Conservation (phyloP, 352 stramenopile genomes). For the Phytophthora hibernalis region DNA sequence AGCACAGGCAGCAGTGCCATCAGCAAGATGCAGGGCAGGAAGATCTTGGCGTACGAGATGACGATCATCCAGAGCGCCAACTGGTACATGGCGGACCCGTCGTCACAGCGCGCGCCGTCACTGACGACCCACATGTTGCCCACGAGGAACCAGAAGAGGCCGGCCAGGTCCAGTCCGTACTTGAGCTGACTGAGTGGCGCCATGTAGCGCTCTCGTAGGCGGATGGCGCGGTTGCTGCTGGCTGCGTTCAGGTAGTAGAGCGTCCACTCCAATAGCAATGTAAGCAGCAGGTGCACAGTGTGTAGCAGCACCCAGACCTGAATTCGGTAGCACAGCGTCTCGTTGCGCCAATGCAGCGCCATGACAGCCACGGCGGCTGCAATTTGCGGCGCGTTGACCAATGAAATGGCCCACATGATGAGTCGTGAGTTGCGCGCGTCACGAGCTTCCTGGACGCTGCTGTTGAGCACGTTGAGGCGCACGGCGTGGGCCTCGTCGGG, state of each 20-base stretch:
- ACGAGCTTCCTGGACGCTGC: conserved; percentile 78
- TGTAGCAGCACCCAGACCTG: conserved; percentile 87
- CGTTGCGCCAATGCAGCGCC: conserved; percentile 69
- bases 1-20: conserved; percentile 91
- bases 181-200: conserved; percentile 76
- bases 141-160: conserved; percentile 89
- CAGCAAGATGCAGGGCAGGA: conserved; percentile 91
- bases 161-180: conserved; percentile 78
- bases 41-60: conserved; percentile 94
- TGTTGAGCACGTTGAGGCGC: conserved; percentile 87
- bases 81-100: conserved; percentile 81
- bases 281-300: conserved; percentile 72
- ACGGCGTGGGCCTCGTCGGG: conserved; percentile 81
- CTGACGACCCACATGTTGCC: conserved; percentile 92
- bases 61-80: conserved; percentile 92
- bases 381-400: conserved; percentile 84
- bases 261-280: conserved; percentile 75
- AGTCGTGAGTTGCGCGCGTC: conserved; percentile 82
- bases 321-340: conserved; percentile 83
- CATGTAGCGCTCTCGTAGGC: conserved; percentile 76
- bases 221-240: conserved; percentile 61
- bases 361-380: conserved; percentile 62
- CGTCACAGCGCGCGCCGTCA: conserved; percentile 81
- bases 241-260: conserved; percentile 78
- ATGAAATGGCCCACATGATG: conserved; percentile 80